Conservation (phyloP, 2,329 filamentous ascomycete genomes). For the Alternaria angustiovoidea region DNA sequence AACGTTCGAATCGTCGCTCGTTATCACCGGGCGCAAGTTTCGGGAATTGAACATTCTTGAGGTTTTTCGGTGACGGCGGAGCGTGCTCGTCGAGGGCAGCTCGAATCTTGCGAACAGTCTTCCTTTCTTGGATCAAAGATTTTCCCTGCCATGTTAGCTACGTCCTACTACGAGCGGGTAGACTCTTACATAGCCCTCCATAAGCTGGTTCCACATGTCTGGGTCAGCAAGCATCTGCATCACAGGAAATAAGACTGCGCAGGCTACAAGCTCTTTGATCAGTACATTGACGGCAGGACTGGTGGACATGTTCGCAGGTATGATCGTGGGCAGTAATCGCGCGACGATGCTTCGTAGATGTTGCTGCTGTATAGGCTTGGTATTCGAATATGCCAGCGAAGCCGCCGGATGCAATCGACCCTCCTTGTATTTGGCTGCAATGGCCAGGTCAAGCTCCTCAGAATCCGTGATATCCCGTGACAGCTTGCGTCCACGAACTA, state of each 20-base stretch:
- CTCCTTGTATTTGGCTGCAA: conserved; percentile 91
- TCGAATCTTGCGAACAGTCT: conserved; percentile 89
- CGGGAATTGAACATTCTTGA: conserved; percentile 75
- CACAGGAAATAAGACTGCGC: conserved; percentile 85
- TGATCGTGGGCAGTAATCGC: conserved; percentile 74
- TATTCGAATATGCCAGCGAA: conserved; percentile 82
- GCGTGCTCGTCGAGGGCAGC: conserved; percentile 95
- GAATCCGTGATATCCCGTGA: conserved; percentile 93
- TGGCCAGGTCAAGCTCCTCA: conserved; percentile 92
- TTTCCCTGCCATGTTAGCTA: conserved; percentile 63
- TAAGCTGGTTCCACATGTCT: conserved; percentile 96
- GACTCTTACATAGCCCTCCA: conserved; percentile 75
- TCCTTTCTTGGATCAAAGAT: conserved; percentile 90
- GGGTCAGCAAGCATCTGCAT: conserved; percentile 85
- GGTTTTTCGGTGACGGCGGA: conserved; percentile 74
- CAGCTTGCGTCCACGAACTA: conserved; percentile 85
- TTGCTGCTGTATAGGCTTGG: conserved; percentile 84
- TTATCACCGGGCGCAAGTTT: conserved; percentile 82
- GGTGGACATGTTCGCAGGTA: conserved; percentile 76
- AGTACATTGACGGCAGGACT: conserved; percentile 83
- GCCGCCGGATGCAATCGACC: conserved; percentile 89
- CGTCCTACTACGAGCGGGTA: conserved; percentile 15
- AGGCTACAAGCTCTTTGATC: conserved; percentile 88
- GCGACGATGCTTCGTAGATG: conserved; percentile 81
- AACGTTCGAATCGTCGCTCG: conserved; percentile 92